Evolutionary conservation across 2,329 filamentous ascomycete species (phyloP), one percentile per base, ranked within the genome.

Genomic region (Triangularia setosa): DNA sequence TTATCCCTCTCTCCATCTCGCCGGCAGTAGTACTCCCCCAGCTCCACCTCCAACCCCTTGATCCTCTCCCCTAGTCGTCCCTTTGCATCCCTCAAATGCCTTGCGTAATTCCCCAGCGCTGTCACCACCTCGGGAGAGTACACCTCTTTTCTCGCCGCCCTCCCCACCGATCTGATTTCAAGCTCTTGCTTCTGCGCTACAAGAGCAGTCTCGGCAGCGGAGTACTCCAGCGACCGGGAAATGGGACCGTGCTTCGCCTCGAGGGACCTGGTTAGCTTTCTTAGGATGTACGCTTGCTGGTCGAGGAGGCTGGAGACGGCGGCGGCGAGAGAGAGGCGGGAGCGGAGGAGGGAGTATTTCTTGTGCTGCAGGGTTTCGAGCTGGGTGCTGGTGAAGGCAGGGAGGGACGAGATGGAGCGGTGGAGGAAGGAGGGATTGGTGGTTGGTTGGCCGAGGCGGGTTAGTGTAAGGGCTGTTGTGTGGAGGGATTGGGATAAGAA

Each of bases 381-480:
- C 1, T 85, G 78, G 2, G 75, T 64, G 3, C 73, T 67, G 18
- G 81, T 73, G 24, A 78, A 74, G 1, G 74, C 67, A 0, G 81
- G 75, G 1, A 89, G 76, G 18, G 78, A 75, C 1, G 84, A 77
- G 58, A 88, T 81, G 24, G 79, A 74, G 21, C 86, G 84, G 75
- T 88, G 86, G n/a, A 87, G 76, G 70, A 79, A 85, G 21, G 83
- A 84, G 0, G 83, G 77, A 72, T 84, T 84, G 0, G 81, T 84
- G 16, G 75, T 75, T 0, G 83, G 82, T 67, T 80, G 78, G 2
- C 78, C 73, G 33, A 84, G 75, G 44, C 83, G 80, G 1, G 82
- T 79, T 24, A 87, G 77, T 16, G 76, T 70, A 14, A 80, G 75
- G 25, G 84, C 84, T 14, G 80, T 79, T 1, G 77, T 71, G 61